A percentile compares a stretch with the other conserved stretches of the same genome.
Conservation (phyloP, 2,329 filamentous ascomycete genomes). For the Talaromyces rugulosus region DNA sequence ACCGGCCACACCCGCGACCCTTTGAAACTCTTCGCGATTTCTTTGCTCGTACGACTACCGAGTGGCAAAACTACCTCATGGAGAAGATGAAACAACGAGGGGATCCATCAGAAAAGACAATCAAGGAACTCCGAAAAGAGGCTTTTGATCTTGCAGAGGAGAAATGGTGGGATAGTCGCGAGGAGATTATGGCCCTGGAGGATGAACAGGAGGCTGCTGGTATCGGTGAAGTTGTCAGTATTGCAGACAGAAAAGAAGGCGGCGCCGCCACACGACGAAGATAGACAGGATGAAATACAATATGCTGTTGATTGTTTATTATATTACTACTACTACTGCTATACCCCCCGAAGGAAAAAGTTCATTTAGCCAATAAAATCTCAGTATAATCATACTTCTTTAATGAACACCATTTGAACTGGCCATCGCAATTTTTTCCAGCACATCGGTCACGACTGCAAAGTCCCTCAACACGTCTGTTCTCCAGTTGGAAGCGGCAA, state of each 20-base stretch:
- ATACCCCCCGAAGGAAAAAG: background rate
- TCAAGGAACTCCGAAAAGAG: constrained; percentile 90
- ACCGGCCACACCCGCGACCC: constrained; percentile 69
- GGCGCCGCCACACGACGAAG: constrained; percentile 46
- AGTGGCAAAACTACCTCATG: constrained; percentile 87
- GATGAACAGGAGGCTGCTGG: constrained; percentile 95
- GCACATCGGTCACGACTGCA: constrained; percentile 58
- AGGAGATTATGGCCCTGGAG: constrained; percentile 86
- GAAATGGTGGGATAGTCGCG: constrained; percentile 98
- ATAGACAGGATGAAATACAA: constrained; percentile 19
- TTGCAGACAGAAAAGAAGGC: constrained; percentile 63
- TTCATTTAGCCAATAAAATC: background rate
- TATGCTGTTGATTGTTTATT: background rate
- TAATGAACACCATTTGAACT: background rate
- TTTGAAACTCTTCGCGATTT: constrained; percentile 92
- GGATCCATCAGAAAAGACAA: constrained; percentile 51
- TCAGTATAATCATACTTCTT: background rate
- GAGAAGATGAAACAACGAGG: constrained; percentile 67
- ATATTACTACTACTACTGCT: background rate
- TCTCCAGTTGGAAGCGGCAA: constrained; percentile 83
- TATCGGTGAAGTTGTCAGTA: constrained; percentile 87
- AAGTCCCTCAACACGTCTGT: constrained; percentile 66
- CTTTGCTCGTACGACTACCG: constrained; percentile 78
- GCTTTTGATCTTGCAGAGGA: constrained; percentile 90
- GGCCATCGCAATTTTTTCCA: constrained; percentile 45